Evolutionary conservation across 352 stramenopile genomes (phyloP), one percentile per base, ranked within the genome.

Genomic region (Chrysophaeum taylorii): DNA sequence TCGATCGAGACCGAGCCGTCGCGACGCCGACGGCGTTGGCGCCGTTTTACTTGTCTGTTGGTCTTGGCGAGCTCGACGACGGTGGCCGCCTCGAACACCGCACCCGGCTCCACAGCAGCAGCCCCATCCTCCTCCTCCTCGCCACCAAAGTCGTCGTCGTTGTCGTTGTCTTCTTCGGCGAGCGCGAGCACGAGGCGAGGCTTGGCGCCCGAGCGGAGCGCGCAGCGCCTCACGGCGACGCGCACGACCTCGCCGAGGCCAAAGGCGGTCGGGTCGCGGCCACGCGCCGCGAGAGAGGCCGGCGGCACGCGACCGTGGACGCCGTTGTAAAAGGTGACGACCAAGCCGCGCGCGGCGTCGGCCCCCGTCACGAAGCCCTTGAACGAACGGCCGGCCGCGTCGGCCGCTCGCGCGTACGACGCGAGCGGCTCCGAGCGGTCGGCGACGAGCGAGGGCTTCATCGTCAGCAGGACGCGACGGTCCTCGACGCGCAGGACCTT

Each of bases 321-420:
- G 57, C 27, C 27, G 14, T 7, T 36, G 57, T 45, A 66, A 31
- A 66, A 66, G 12, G 57, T 66, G 14, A 66, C 57, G 31, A 23
- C 7, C 33, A 66, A n/a, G n/a, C 57, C 57, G 1, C 57, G 31
- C 12, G 14, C 12, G 2, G 33, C 57, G 35, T 66, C 57, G 2
- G 27, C 15, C 33, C 33, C 57, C 57, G 57, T 48, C 16, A 66
- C 57, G n/a, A 66, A 66, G 33, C 57, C 57, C 33, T 14, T 35
- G n/a, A 66, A 66, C 2, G 33, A 48, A 12, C 21, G 2, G 33
- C 57, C 57, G 33, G 29, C 31, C 9, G 2, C 2, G 2, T 33
- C 2, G 12, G 27, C 18, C 14, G 57, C 57, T 9, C 45, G 12
- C 9, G 9, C 57, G n/a, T 48, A 66, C 7, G 57, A 45, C 33